Base-by-base conservation (phyloP, 768 basidiomycete genomes). In the Xerocomellus amylosporus region DNA sequence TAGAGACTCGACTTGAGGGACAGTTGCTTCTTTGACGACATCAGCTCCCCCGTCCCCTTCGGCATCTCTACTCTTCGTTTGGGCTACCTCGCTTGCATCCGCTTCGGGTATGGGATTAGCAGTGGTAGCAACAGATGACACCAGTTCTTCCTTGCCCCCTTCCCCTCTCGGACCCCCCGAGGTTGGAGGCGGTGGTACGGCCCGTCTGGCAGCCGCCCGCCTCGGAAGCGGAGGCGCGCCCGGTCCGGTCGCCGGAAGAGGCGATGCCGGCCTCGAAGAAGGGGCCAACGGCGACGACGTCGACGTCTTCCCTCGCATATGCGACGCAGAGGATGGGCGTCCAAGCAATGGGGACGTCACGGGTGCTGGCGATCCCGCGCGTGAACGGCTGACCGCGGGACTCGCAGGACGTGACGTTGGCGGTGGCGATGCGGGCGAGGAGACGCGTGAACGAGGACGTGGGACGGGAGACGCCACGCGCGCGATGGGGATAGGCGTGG, bases 221-320 rank as follows among this genome's bases (percentile, higher is more conserved):
- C 84, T 77, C 0, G 87, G 87, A 22, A 90, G 67, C 2, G 87
- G 87, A 0, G 87, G 87, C 7, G 74, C 71, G 1, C 59, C 55
- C 2, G 57, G 51, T 15, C 61, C 60, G 0, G 45, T 44, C 1
- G 33, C 42, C 8, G 38, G 49, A 4, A 64, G 71, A 44, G 80
- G 77, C 5, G 77, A 77, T 13, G 63, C 64, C 3, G 71, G 55
- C 33, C 76, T 63, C 30, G 72, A 71, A 4, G 73, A 65, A n/a
- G 44, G 51, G 12, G 63, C 67, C 44, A 75, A 56, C 0, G 67
- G 72, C n/a, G 73, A 70, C 19, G 62, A 47, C 12, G 22, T 22
- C 2, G 60, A 38, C 22, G 36, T 14, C 22, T 66, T 68, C 8
- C 54, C 66, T 13, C 66, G 48, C 8, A 56, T 36, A n/a, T 59